Conservation (phyloP, 169 alveolate genomes). For the Ophryocystis elektroscirrha region DNA sequence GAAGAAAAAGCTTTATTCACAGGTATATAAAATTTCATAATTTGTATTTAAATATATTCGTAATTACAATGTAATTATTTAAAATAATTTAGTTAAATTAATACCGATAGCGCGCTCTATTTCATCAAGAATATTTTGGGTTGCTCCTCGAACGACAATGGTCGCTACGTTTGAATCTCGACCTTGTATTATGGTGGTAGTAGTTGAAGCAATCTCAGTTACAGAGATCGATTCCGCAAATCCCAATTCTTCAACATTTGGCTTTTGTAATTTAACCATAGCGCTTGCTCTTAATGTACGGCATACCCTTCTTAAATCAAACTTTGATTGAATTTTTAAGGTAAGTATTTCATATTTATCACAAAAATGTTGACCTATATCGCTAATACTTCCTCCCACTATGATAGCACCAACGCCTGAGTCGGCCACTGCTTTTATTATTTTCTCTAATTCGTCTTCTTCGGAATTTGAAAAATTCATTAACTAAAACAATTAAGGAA, state of each 20-base stretch:
- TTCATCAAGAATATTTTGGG: conserved; percentile 85
- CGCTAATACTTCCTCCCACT: conserved; percentile 80
- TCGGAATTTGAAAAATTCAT: conserved; percentile 66
- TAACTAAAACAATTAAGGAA: conserved; percentile 16
- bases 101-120: conserved; percentile 92
- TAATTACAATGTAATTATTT: too few relatives aligned
- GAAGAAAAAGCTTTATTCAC: too few relatives aligned
- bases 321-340: conserved; percentile 61
- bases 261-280: conserved; percentile 64
- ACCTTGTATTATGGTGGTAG: conserved; percentile 26
- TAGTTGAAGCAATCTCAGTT: conserved; percentile 72
- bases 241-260: conserved; percentile 87
- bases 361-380: conserved; percentile 81
- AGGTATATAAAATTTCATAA: too few relatives aligned
- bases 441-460: conserved; percentile 59
- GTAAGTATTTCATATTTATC: conserved; percentile 79
- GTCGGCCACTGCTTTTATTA: conserved; percentile 49
- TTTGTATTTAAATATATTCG: too few relatives aligned
- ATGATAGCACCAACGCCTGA: conserved; percentile 69
- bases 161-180: conserved; percentile 40
- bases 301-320: conserved; percentile 80
- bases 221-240: conserved; percentile 60
- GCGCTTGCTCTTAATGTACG: conserved; percentile 78
- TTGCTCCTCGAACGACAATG: conserved; percentile 85
- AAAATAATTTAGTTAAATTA: too few relatives aligned